Evolutionary conservation across 2,329 filamentous ascomycete species (phyloP).

Genomic region (Penicillium hordei): DNA sequence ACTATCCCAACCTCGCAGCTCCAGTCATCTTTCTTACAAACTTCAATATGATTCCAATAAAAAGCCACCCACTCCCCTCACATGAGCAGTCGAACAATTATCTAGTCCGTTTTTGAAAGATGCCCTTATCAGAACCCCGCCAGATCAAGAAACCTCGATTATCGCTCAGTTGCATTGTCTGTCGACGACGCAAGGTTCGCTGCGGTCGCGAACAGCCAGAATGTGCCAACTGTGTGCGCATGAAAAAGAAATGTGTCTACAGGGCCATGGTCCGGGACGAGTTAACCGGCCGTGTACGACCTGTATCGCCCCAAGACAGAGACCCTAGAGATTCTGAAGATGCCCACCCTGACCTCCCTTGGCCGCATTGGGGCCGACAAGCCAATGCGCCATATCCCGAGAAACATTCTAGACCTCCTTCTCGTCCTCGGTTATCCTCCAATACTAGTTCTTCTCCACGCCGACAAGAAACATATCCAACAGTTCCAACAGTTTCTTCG

Average conservation of each 20-base stretch:
- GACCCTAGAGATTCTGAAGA: not conserved
- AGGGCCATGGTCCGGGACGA: not conserved
- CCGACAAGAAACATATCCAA: not conserved
- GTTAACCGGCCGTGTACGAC: not conserved
- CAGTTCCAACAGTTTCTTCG: not conserved
- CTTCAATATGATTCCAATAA: not conserved
- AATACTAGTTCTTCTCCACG: too few species aligned
- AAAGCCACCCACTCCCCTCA: not conserved
- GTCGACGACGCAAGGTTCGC: constrained; percentile 18
- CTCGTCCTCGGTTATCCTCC: too few species aligned
- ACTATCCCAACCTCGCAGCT: not conserved
- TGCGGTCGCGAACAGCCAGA: constrained; percentile 19
- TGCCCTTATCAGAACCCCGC: not conserved
- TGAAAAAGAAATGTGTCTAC: constrained; percentile 15
- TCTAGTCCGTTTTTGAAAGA: not conserved
- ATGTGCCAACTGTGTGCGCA: constrained; percentile 16
- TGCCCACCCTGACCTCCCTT: not conserved
- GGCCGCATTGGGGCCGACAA: not conserved
- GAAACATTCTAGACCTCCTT: not conserved
- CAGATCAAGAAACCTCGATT: constrained; percentile 14
- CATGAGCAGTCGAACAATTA: not conserved
- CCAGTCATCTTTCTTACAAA: not conserved
- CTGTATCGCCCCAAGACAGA: not conserved
- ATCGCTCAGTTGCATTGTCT: constrained; percentile 15
- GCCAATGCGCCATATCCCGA: not conserved